Percentiles rank a stretch among this genome's conserved stretches.
phyloP scores from a whole-genome alignment of 1,139 yeast genomes.

The Debaryomycetaceae sp. region DNA sequence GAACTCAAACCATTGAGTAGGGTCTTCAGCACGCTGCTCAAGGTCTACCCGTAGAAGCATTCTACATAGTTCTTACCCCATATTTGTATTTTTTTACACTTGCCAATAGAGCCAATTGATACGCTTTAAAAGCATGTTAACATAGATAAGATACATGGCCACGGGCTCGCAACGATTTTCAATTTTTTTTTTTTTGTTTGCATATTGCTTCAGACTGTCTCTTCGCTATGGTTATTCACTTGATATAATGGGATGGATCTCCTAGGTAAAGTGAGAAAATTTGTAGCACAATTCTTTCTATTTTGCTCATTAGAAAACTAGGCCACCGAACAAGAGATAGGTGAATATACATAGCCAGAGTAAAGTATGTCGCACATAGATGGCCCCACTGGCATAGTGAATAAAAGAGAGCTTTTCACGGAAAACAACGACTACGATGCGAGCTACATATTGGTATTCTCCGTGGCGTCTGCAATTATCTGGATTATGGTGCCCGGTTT shows the following conservation, averaged over 20 bases:
- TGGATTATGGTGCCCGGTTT: constrained; percentile 94
- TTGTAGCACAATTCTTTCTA: neutral
- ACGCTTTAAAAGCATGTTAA: neutral
- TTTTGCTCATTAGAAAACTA: neutral
- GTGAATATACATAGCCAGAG: neutral
- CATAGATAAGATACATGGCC: neutral
- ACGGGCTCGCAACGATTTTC: neutral
- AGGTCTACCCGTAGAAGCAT: too few relatives aligned
- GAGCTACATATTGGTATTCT: constrained; percentile 41
- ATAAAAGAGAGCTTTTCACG: constrained; percentile 31
- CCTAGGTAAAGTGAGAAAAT: neutral
- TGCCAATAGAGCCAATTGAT: neutral
- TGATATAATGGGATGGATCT: neutral
- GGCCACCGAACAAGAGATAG: neutral
- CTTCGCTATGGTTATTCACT: neutral
- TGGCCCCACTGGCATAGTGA: constrained; percentile 8
- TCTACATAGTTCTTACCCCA: neutral
- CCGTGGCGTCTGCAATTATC: constrained; percentile 69
- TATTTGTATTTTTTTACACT: neutral
- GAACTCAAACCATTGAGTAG: too few relatives aligned
- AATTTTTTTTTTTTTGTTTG: constrained; percentile 1
- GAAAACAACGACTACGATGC: constrained; percentile 43
- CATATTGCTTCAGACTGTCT: neutral
- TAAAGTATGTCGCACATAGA: neutral
- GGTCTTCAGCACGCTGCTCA: too few relatives aligned